These are phyloP conservation scores for Acer yangbiense DNA, from an alignment of 345 rosid genomes.

Conservation along the genomic window DNA sequence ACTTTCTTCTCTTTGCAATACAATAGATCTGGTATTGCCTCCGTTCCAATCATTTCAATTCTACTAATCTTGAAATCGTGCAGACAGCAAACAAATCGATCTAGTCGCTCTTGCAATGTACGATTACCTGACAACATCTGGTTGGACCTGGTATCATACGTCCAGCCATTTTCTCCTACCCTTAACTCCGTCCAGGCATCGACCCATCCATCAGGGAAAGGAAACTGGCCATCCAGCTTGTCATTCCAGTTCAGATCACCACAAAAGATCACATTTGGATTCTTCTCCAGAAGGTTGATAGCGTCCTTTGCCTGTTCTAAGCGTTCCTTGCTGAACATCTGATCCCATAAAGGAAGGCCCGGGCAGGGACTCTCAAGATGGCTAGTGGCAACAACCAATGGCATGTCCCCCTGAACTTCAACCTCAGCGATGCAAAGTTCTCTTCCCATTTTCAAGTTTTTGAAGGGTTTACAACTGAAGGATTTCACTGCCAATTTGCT, in stretches of 20 bases:
- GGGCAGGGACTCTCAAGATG: slow-evolving; percentile 99
- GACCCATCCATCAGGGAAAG: slow-evolving; percentile 68
- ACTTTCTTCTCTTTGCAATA: slow-evolving; percentile 81
- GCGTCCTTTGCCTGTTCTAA: slow-evolving; percentile 78
- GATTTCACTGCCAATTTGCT: slow-evolving; percentile 78
- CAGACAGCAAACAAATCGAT: slow-evolving; percentile 69
- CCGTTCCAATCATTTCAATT: slow-evolving; percentile 86
- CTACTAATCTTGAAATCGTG: slow-evolving; percentile 59
- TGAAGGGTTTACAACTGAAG: slow-evolving; percentile 57
- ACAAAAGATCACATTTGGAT: slow-evolving; percentile 69
- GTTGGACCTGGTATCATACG: slow-evolving; percentile 90
- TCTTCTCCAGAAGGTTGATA: slow-evolving; percentile 45
- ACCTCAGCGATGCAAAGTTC: slow-evolving; percentile 75
- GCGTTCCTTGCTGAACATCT: slow-evolving; percentile 94
- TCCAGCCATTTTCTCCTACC: slow-evolving; percentile 75
- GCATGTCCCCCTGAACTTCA: slow-evolving; percentile 53
- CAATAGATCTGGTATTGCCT: slow-evolving; percentile 69
- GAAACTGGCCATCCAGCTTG: slow-evolving; percentile 77
- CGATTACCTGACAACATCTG: slow-evolving; percentile 85
- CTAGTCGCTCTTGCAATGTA: slow-evolving; percentile 67
- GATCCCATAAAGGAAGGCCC: slow-evolving; percentile 91
- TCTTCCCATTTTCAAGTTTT: slow-evolving; percentile 86
- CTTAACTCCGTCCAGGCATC: slow-evolving; percentile 81
- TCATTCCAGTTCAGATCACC: slow-evolving; percentile 99
- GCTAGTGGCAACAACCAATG: slow-evolving; percentile 80